These are phyloP conservation scores for Rhodamnia rubescens DNA, from an alignment of 345 rosid species.

Conservation along the genomic window DNA sequence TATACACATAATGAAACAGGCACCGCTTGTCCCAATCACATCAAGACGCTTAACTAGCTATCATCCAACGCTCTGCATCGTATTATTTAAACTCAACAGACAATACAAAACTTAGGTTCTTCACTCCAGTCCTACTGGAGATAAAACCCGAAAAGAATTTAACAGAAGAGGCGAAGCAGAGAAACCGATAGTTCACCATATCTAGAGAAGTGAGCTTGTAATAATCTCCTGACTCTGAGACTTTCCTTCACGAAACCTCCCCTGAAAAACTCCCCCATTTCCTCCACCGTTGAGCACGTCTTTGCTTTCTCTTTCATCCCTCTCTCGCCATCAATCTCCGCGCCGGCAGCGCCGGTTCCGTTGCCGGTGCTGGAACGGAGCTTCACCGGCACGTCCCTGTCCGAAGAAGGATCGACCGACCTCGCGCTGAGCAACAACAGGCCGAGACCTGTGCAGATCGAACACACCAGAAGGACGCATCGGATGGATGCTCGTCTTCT, in stretches of 20 bases:
- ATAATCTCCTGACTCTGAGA: conserved; percentile 47
- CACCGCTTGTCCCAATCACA: not conserved
- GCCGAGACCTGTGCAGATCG: conserved; percentile 32
- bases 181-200: conserved; percentile 26
- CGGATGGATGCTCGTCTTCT: conserved; percentile 34
- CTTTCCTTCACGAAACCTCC: conserved; percentile 46
- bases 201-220: conserved; percentile 43
- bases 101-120: not conserved
- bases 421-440: conserved; percentile 40
- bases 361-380: not conserved
- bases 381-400: not conserved
- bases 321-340: not conserved
- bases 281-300: conserved; percentile 85
- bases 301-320: not conserved
- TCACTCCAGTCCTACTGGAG: not conserved
- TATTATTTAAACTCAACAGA: not conserved
- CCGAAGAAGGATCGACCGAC: conserved; percentile 37
- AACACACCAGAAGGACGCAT: conserved; percentile 21
- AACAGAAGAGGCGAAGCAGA: not conserved
- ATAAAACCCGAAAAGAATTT: not conserved
- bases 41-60: not conserved
- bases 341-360: conserved; percentile 1
- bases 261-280: conserved; percentile 73
- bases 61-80: not conserved
- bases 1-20: not conserved